Evolutionary conservation across 352 stramenopile species (phyloP).

Genomic region (Phytophthora ramorum): DNA sequence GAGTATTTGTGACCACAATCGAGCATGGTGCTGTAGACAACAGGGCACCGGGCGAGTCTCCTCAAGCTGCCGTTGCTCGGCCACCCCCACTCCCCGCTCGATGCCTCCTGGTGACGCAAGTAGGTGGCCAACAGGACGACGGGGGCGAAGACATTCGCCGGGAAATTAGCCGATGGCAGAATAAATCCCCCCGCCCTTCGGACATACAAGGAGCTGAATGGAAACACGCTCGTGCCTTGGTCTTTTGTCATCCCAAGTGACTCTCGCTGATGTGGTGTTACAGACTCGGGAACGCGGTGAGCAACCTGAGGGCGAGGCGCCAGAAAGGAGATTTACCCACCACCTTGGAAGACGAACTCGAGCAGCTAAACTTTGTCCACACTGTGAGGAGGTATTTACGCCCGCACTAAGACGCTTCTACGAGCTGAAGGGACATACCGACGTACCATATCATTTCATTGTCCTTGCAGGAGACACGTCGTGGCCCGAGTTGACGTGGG

Average conservation of each 20-base stretch:
- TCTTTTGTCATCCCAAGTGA: conserved; percentile 42
- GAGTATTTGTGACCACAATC: no score
- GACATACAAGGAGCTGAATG: conserved; percentile 28
- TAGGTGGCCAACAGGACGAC: no score
- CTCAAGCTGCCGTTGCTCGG: no score
- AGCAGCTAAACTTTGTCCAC: conserved; percentile 31
- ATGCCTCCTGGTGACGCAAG: no score
- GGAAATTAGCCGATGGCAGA: no score
- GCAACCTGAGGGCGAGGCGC: conserved; percentile 10
- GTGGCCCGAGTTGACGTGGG: conserved; percentile 29
- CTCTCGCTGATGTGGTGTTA: conserved; percentile 27
- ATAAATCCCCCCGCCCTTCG: conserved; percentile 7
- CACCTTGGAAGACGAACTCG: conserved; percentile 33
- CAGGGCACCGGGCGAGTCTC: no score
- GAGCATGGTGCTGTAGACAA: conserved; percentile 12
- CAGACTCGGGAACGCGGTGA: conserved; percentile 27
- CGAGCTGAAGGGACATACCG: conserved; percentile 30
- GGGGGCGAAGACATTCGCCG: no score
- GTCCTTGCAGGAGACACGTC: conserved; percentile 15
- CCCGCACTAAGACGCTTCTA: conserved; percentile 34
- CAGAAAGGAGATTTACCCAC: conserved; percentile 22
- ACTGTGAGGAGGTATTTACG: conserved; percentile 32
- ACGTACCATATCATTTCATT: conserved; percentile 33
- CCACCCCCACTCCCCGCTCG: no score
- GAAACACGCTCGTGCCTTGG: conserved; percentile 27